Evolutionary conservation across 352 stramenopile species (phyloP), one percentile per base, ranked within the genome.

Genomic region (Phytopythium sindhum): DNA sequence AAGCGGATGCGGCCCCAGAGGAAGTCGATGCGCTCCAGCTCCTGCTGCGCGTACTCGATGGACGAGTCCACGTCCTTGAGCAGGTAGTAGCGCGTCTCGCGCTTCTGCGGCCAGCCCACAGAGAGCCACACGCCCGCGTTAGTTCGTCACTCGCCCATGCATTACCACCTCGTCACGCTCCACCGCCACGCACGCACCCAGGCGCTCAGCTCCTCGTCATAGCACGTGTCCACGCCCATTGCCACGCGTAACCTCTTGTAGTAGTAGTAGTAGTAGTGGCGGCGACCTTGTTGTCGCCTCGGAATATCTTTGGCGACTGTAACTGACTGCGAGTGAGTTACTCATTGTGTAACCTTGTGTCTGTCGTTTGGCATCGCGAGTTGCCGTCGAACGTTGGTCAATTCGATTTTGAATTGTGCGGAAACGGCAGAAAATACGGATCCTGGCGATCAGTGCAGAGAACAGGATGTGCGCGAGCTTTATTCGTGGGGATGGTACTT

Each of bases 1-100:
- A 86, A 84, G 23, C 85, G 85, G 56, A 93, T 93, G 60, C 81
- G 74, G 9, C 85, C 83, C 82, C 85, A 93, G 35, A 93, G 77
- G 62, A 93, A 88, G 63, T 93, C 82, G n/a, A 93, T 77, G 23
- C 80, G 85, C 66, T 93, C 85, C 11, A 93, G 67, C 59, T 93
- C 85, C 19, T 85, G 74, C 47, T 81, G 65, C 33, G 81, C 80
- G 23, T 70, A 77, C 45, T 80, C 67, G 23, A 89, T 67, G 17
- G 78, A 67, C 31, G 76, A 74, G 60, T 77, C 67, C 10, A 87
- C 81, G 54, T 88, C 75, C 62, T 84, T 81, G 47, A 81, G 67
- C 55, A 92, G 61, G 60, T 85, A 92, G 23, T 73, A 69, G 12
- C 76, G 79, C 57, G 78, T 80, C 65, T 90, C 83, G 14, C 72